Evolutionary conservation across 164 flowering plant species (phyloP), one percentile per base, ranked within the genome.

Genomic region (Tetracentron sinense): DNA sequence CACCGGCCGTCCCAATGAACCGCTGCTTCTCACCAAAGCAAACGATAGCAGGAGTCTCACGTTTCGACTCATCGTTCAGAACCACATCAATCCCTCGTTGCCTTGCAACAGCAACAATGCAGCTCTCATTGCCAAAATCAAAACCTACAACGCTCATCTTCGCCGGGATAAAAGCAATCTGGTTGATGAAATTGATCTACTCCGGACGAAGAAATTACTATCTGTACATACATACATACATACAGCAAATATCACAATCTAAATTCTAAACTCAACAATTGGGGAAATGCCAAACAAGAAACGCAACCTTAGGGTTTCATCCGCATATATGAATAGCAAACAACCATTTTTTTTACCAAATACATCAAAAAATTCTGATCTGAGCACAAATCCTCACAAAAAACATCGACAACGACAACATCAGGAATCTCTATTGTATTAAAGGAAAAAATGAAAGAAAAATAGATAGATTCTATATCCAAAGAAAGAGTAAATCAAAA

Each of bases 121-220:
- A 69, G 68, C 85, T 92, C 82, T 92, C 98, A 61, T 92, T 92
- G 10, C 98, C 98, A 30, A 92, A 76, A 77, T 92, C 98, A 73
- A 92, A 90, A 48, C 98, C 98, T 16, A 92, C 98, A 53, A 92
- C 98, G 55, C 98, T 92, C 98, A 92, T 92, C 54, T 77, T 89
- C 28, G 25, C 57, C 42, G 38, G 33, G 26, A 56, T 6, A 31
- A n/a, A 49, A 35, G 21, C 54, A 33, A 44, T 31, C 60, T 21
- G 15, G 6, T 12, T 16, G 15, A 66, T 11, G 31, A 21, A 63
- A 31, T 58, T 19, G 53, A 27, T 19, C 44, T 28, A 54, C 5
- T 20, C 3, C 67, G 31, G 20, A 20, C 29, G 20, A 59, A 65
- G 42, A 52, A 4, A 27, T n/a, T n/a, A n/a, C n/a, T n/a, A n/a